A percentile compares a stretch with the other conserved stretches of the same genome.
Evolutionary conservation across 352 stramenopile genomes (phyloP).

Genomic region (Phytophthora uliginosa): DNA sequence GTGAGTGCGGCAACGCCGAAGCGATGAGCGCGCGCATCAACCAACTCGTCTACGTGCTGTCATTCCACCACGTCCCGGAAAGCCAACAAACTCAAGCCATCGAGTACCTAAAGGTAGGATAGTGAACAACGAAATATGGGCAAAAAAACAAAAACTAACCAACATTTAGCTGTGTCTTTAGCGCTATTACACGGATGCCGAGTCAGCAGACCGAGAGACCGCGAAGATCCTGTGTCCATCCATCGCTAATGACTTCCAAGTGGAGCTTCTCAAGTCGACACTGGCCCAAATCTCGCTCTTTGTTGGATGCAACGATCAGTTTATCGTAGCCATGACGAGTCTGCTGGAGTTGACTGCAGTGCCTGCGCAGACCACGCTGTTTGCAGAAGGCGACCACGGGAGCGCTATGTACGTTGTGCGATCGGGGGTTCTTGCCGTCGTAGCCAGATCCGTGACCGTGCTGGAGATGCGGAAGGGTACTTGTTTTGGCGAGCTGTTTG

Average conservation of each 20-base stretch:
- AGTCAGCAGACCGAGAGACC: slow-evolving; percentile 70
- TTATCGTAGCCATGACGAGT: slow-evolving; percentile 63
- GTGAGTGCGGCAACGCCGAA: slow-evolving; percentile 2
- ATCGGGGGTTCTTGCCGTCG: slow-evolving; percentile 50
- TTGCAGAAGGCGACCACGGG: slow-evolving; percentile 54
- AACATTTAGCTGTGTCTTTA: slow-evolving; percentile 10
- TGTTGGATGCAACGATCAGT: slow-evolving; percentile 35
- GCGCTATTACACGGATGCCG: slow-evolving; percentile 63
- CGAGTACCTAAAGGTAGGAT: neutral
- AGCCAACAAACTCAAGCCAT: slow-evolving; percentile 1
- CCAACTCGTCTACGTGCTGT: neutral
- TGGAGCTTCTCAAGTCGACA: slow-evolving; percentile 58
- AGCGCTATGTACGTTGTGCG: slow-evolving; percentile 80
- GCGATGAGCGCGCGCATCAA: neutral
- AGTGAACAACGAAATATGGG: no score
- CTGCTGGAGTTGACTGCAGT: slow-evolving; percentile 63
- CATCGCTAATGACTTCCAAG: slow-evolving; percentile 72
- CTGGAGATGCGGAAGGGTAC: slow-evolving; percentile 68
- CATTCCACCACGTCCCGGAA: slow-evolving; percentile 1
- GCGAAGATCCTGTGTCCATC: slow-evolving; percentile 74
- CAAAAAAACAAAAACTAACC: no score
- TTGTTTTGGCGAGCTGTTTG: slow-evolving; percentile 71
- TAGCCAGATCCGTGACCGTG: slow-evolving; percentile 59
- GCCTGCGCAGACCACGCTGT: slow-evolving; percentile 60
- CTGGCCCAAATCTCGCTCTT: neutral